A percentile compares a stretch with the other conserved stretches of the same genome.
phyloP scores from a whole-genome alignment of 345 rosid species.

The Capsella bursapastoris region DNA sequence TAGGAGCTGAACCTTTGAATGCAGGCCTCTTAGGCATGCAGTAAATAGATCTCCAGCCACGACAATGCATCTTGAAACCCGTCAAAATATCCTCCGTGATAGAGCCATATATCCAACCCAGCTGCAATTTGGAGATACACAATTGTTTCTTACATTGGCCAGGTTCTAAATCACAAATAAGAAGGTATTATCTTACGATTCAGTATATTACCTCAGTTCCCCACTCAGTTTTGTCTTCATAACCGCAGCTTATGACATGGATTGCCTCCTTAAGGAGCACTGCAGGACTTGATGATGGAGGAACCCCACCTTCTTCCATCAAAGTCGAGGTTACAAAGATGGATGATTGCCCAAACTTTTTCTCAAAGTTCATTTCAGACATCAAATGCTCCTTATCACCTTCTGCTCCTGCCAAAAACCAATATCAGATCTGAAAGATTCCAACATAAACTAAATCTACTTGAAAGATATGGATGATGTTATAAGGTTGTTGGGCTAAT shows the following conservation, averaged over 20 bases:
- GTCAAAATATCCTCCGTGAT: conserved; percentile 96
- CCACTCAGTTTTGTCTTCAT: conserved; percentile 99
- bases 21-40: conserved; percentile 94
- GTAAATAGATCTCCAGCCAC: conserved; percentile 98
- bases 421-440: conserved; percentile 1
- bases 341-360: conserved; percentile 91
- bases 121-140: conserved; percentile 54
- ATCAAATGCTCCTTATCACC: conserved; percentile 81
- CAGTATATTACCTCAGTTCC: conserved; percentile 75
- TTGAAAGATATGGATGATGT: conserved; percentile 3
- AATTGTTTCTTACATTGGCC: conserved; percentile 17
- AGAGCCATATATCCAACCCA: conserved; percentile 98
- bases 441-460: conserved; percentile 20
- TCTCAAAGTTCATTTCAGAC: conserved; percentile 95
- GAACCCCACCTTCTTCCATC: conserved; percentile 96
- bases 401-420: conserved; percentile 51
- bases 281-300: conserved; percentile 98
- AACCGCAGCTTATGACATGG: conserved; percentile 96
- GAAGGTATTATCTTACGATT: background rate
- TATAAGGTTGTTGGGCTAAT: conserved; percentile 18
- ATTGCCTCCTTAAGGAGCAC: conserved; percentile 96
- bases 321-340: conserved; percentile 90
- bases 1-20: conserved; percentile 97
- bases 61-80: conserved; percentile 99
- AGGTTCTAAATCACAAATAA: conserved; percentile 21